phyloP scores from a whole-genome alignment of 2,329 filamentous ascomycete genomes.

The Calonectria pauciramosa region DNA sequence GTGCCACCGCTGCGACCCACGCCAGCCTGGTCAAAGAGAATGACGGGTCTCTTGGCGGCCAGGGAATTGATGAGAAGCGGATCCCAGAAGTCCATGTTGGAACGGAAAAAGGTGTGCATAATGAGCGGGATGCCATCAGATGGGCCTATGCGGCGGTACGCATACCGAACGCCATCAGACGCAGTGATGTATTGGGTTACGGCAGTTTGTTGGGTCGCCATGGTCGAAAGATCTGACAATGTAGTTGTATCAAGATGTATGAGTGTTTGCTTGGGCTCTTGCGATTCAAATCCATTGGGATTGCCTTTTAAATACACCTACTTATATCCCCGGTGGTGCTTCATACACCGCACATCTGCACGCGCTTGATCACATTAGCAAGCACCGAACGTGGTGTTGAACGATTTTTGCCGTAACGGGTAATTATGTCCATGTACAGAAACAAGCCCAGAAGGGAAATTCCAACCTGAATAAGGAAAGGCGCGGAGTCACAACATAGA shows the following conservation, averaged over 20 bases:
- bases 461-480: neutral
- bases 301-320: neutral
- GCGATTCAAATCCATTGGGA: neutral
- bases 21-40: neutral
- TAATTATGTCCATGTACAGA: neutral
- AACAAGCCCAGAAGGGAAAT: neutral
- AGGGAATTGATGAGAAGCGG: neutral
- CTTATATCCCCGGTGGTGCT: neutral
- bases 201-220: neutral
- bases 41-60: neutral
- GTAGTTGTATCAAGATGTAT: neutral
- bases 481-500: neutral
- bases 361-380: neutral
- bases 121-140: neutral
- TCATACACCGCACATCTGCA: no score
- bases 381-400: neutral
- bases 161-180: neutral
- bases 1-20: neutral
- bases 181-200: neutral
- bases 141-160: neutral
- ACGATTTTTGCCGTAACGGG: neutral
- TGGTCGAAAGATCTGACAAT: neutral
- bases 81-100: neutral
- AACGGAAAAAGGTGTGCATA: neutral
- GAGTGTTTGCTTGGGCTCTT: neutral